A percentile compares a stretch with the other conserved stretches of the same genome.
Conservation (phyloP, 306 rosid genomes). For the Prunus davidiana region DNA sequence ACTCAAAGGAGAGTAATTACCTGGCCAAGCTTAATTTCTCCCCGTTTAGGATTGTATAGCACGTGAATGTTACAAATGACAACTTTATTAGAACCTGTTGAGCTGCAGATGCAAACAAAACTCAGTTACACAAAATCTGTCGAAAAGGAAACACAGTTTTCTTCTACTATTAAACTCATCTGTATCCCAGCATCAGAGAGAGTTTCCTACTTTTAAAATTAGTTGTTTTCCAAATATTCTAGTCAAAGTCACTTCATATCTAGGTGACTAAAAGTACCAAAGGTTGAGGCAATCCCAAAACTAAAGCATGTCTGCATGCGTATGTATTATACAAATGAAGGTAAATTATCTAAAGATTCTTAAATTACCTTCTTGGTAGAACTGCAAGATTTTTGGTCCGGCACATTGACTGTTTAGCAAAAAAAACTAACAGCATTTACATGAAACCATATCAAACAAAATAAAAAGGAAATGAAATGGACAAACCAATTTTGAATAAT, state of each 20-base stretch:
- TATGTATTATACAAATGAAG: background rate
- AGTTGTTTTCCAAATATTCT: background rate
- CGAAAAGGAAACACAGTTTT: background rate
- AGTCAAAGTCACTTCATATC: background rate
- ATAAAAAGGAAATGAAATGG: background rate
- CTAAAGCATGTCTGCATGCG: background rate
- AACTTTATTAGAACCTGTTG: constrained; percentile 52
- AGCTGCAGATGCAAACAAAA: constrained; percentile 41
- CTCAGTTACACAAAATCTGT: background rate
- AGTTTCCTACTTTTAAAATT: background rate
- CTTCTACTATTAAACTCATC: background rate
- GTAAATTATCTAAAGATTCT: constrained; percentile 15
- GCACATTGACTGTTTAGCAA: constrained; percentile 45
- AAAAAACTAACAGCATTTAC: background rate
- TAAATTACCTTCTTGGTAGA: constrained; percentile 50
- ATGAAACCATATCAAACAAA: constrained; percentile 9
- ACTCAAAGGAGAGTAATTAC: constrained; percentile 37
- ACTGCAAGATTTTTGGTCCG: constrained; percentile 36
- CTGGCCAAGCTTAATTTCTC: constrained; percentile 98
- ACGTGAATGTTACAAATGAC: constrained; percentile 87
- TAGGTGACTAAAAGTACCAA: background rate
- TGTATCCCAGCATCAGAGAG: background rate
- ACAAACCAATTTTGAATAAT: background rate
- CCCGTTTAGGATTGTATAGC: constrained; percentile 86
- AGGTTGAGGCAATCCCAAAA: background rate